phyloP scores from a whole-genome alignment of 2,329 filamentous ascomycete species.

The Graphium sp. region DNA sequence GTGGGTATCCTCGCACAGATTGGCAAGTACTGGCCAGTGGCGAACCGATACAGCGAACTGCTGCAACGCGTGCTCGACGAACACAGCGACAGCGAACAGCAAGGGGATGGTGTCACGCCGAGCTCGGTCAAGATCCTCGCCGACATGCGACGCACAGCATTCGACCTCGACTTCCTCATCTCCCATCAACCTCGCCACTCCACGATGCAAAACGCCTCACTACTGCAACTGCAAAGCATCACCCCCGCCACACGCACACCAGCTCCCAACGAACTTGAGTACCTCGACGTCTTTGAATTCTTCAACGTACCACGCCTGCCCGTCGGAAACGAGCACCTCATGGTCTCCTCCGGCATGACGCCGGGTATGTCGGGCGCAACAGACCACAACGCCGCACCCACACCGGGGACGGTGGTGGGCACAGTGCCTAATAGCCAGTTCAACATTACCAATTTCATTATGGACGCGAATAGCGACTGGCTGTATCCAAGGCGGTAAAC shows the following conservation, averaged over 20 bases:
- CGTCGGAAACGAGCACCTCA: constrained; percentile 19
- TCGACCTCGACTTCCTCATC: constrained; percentile 80
- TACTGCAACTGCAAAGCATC: constrained; percentile 26
- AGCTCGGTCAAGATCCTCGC: constrained; percentile 74
- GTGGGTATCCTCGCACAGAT: constrained; percentile 69
- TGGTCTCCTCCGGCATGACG: constrained; percentile 3
- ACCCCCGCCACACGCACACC: constrained; percentile 48
- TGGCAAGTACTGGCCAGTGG: constrained; percentile 74
- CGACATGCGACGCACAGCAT: constrained; percentile 82
- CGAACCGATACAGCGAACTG: constrained; percentile 63
- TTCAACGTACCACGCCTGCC: constrained; percentile 76
- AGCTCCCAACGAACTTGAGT: constrained; percentile 70
- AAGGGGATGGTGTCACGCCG: constrained; percentile 59
- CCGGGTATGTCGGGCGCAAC: constrained; percentile 8
- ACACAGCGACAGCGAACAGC: constrained; percentile 61
- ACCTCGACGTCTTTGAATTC: constrained; percentile 85
- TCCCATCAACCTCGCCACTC: constrained; percentile 53
- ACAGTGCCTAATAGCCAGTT: constrained; percentile 37
- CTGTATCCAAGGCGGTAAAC: constrained; percentile 41
- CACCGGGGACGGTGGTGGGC: constrained; percentile 5
- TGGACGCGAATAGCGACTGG: constrained; percentile 60
- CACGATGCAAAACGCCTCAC: not conserved
- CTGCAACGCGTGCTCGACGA: constrained; percentile 75
- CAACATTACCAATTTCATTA: constrained; percentile 65
- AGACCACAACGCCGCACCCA: constrained; percentile 7